A percentile compares a stretch with the other conserved stretches of the same genome.
These are phyloP conservation scores for Hirsutella thompsonii DNA, from an alignment of 2,329 filamentous ascomycete species.

Conservation along the genomic window DNA sequence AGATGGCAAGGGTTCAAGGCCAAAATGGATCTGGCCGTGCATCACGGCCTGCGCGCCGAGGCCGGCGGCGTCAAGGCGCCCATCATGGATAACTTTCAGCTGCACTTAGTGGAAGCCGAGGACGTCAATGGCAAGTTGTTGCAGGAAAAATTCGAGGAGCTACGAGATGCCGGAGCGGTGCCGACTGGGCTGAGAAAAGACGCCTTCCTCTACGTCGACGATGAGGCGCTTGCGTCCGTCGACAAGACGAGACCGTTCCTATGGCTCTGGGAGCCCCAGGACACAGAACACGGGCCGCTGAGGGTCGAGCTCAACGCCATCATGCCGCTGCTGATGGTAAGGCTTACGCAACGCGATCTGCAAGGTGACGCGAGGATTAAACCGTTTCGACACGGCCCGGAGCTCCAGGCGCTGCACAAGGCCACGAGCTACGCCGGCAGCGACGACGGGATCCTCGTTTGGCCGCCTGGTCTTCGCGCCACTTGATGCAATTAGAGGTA, in stretches of 20 bases:
- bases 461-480: too few species aligned
- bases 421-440: neutral
- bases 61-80: neutral
- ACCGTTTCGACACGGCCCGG: slow-evolving; percentile 1
- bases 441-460: too few species aligned
- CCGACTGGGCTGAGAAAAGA: neutral
- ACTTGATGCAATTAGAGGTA: too few species aligned
- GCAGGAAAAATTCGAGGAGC: neutral
- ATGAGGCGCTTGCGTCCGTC: neutral
- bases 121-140: neutral
- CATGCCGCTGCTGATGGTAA: slow-evolving; percentile 1
- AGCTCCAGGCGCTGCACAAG: neutral
- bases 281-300: neutral
- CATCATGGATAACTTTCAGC: neutral
- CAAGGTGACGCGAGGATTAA: slow-evolving; percentile 1
- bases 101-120: neutral
- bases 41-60: slow-evolving; percentile 1
- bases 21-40: slow-evolving; percentile 1
- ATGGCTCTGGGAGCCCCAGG: slow-evolving; percentile 1
- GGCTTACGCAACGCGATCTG: slow-evolving; percentile 1
- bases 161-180: neutral
- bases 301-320: slow-evolving; percentile 1
- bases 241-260: slow-evolving; percentile 1
- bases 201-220: slow-evolving; percentile 1
- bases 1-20: slow-evolving; percentile 1